phyloP scores from a whole-genome alignment of 495 filamentous ascomycete species.

The Acidiella bohemica region DNA sequence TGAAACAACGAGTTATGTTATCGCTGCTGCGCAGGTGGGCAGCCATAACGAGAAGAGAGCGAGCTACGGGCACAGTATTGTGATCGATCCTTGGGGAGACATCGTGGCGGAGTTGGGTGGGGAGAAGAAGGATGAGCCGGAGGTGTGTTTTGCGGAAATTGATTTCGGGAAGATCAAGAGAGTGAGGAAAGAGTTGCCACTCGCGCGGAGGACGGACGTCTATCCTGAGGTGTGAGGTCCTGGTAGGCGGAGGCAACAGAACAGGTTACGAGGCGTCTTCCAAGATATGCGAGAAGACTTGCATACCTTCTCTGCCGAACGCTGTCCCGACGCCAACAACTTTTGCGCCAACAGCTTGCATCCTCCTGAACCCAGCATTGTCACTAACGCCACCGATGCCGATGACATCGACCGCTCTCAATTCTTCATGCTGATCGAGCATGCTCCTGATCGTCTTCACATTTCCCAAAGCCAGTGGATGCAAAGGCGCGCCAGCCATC shows the following conservation, averaged over 20 bases:
- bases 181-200: slow-evolving; percentile 32
- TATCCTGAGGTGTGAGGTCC: slow-evolving; percentile 42
- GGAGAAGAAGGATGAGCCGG: slow-evolving; percentile 36
- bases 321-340: slow-evolving; percentile 53
- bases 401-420: slow-evolving; percentile 41
- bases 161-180: slow-evolving; percentile 27
- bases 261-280: too few species aligned
- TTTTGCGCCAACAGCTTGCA: slow-evolving; percentile 48
- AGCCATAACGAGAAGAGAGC: slow-evolving; percentile 62
- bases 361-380: slow-evolving; percentile 42
- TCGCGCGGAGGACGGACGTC: slow-evolving; percentile 40
- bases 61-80: slow-evolving; percentile 83
- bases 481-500: slow-evolving; percentile 51
- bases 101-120: slow-evolving; percentile 52
- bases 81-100: slow-evolving; percentile 78
- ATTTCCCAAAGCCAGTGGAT: slow-evolving; percentile 62
- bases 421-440: slow-evolving; percentile 35
- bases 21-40: slow-evolving; percentile 79
- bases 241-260: too few species aligned
- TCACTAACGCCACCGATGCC: slow-evolving; percentile 57
- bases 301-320: slow-evolving; percentile 44
- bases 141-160: slow-evolving; percentile 34
- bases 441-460: slow-evolving; percentile 44
- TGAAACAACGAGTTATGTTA: slow-evolving; percentile 75
- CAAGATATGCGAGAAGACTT: slow-evolving; percentile 44